phyloP scores from a whole-genome alignment of 306 rosid species.

The Boehmeria nivea region DNA sequence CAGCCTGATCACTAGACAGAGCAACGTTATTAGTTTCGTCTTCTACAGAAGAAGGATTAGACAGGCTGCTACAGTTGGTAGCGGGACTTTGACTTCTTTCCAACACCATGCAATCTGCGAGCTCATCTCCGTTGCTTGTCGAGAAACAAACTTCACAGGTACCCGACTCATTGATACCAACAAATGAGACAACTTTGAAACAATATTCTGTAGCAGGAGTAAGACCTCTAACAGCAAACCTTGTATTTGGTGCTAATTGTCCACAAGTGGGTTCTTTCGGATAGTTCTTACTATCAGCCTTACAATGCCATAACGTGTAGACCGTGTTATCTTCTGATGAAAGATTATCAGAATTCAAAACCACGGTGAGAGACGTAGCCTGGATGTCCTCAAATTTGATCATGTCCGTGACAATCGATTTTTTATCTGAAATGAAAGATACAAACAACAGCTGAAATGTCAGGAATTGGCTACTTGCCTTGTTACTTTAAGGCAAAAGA shows the following conservation, averaged over 20 bases:
- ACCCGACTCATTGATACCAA: slow-evolving; percentile 31
- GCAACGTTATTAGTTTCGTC: slow-evolving; percentile 80
- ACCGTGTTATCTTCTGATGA: slow-evolving; percentile 33
- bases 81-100: slow-evolving; percentile 87
- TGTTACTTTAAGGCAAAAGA: too few species aligned
- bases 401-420: slow-evolving; percentile 40
- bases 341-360: slow-evolving; percentile 47
- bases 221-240: slow-evolving; percentile 48
- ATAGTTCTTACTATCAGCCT: slow-evolving; percentile 43
- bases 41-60: slow-evolving; percentile 92
- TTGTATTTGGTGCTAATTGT: slow-evolving; percentile 40
- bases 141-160: slow-evolving; percentile 56
- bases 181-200: slow-evolving; percentile 52
- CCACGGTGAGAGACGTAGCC: slow-evolving; percentile 54
- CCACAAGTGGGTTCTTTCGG: slow-evolving; percentile 55
- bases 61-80: slow-evolving; percentile 83
- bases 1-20: slow-evolving; percentile 49
- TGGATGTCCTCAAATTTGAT: slow-evolving; percentile 67
- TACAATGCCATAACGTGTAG: slow-evolving; percentile 72
- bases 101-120: slow-evolving; percentile 35
- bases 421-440: slow-evolving; percentile 42
- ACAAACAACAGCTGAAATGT: too few species aligned
- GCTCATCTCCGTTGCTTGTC: slow-evolving; percentile 57
- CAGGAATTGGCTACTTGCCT: background rate
- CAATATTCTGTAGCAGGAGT: slow-evolving; percentile 66